Evolutionary conservation across 2,329 filamentous ascomycete species (phyloP).

Genomic region (Arthrinium puccinioides): DNA sequence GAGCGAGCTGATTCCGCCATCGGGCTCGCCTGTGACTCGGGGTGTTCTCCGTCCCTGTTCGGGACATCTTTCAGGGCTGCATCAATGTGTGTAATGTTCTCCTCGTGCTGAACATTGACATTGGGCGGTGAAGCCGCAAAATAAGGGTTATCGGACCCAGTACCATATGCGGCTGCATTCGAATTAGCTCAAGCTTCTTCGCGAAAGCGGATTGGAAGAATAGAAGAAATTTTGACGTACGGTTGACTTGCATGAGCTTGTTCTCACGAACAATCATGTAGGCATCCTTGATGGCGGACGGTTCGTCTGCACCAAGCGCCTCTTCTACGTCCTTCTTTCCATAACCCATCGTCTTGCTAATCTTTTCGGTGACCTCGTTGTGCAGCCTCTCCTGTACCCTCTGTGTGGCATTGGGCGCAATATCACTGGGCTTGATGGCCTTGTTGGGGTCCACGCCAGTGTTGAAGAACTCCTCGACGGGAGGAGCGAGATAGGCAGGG

Average conservation of each 20-base stretch:
- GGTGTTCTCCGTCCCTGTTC: slow-evolving; percentile 6
- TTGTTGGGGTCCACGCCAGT: slow-evolving; percentile 92
- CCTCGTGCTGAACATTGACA: slow-evolving; percentile 33
- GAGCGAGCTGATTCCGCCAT: slow-evolving; percentile 50
- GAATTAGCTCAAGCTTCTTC: too few species aligned
- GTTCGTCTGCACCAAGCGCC: slow-evolving; percentile 83
- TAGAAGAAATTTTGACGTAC: slow-evolving; percentile 46
- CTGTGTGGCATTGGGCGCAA: slow-evolving; percentile 70
- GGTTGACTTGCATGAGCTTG: slow-evolving; percentile 91
- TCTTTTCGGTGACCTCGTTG: slow-evolving; percentile 86
- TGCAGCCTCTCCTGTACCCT: slow-evolving; percentile 85
- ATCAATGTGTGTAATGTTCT: slow-evolving; percentile 50
- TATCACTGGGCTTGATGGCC: slow-evolving; percentile 74
- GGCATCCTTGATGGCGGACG: slow-evolving; percentile 96
- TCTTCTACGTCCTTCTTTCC: slow-evolving; percentile 92
- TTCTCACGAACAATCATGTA: slow-evolving; percentile 98
- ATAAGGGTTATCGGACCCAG: slow-evolving; percentile 33
- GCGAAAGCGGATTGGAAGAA: not conserved
- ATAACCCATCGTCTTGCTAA: slow-evolving; percentile 97
- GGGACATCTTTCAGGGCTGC: slow-evolving; percentile 35
- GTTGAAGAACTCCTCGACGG: slow-evolving; percentile 86
- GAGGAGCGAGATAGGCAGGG: slow-evolving; percentile 77
- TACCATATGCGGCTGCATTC: slow-evolving; percentile 37
- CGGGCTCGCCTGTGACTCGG: slow-evolving; percentile 36
- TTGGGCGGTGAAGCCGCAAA: slow-evolving; percentile 38